Evolutionary conservation across 306 rosid genomes (phyloP).

Genomic region (Cucurbita ficifolia): DNA sequence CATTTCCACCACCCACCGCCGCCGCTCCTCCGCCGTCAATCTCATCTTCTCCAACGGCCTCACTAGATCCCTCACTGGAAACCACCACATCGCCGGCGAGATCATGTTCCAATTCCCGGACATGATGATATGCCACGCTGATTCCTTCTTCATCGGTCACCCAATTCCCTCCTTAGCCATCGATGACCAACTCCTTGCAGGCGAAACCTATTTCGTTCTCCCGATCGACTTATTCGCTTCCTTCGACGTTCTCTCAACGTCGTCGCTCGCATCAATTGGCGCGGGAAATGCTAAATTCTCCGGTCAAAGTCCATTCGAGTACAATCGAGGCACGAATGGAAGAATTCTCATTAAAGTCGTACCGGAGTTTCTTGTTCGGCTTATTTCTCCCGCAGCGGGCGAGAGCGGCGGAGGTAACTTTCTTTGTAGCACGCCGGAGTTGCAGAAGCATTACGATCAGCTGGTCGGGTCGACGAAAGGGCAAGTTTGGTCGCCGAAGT

Average conservation of each 20-base stretch:
- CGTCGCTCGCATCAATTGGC: slow-evolving; percentile 36
- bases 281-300: slow-evolving; percentile 24
- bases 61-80: slow-evolving; percentile 26
- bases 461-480: slow-evolving; percentile 54
- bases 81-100: slow-evolving; percentile 62
- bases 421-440: slow-evolving; percentile 80
- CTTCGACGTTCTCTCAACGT: slow-evolving; percentile 22
- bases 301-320: slow-evolving; percentile 59
- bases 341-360: slow-evolving; percentile 51
- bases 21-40: slow-evolving; percentile 12
- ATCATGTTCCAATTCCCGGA: slow-evolving; percentile 83
- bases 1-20: neutral
- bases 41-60: slow-evolving; percentile 47
- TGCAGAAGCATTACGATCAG: slow-evolving; percentile 72
- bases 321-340: slow-evolving; percentile 43
- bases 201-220: slow-evolving; percentile 81
- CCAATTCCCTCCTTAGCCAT: slow-evolving; percentile 50
- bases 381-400: slow-evolving; percentile 12
- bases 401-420: neutral
- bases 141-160: slow-evolving; percentile 77
- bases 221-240: slow-evolving; percentile 50
- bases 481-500: slow-evolving; percentile 82
- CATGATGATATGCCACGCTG: slow-evolving; percentile 63
- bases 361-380: slow-evolving; percentile 56
- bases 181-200: slow-evolving; percentile 40